phyloP scores from a whole-genome alignment of 1,284 basidiomycete species.

The Marasmius tenuissimus region DNA sequence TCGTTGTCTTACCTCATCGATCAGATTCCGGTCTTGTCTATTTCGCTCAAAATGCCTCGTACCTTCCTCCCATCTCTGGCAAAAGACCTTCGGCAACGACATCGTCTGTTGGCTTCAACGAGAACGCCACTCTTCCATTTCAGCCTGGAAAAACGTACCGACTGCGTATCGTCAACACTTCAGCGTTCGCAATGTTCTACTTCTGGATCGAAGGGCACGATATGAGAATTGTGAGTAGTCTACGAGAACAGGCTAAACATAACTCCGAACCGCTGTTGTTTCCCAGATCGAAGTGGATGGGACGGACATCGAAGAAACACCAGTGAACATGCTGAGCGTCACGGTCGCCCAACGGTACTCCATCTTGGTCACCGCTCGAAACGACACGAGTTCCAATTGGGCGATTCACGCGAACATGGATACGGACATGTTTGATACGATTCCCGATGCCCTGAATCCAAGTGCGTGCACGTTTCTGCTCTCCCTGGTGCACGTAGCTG shows the following conservation, averaged over 20 bases:
- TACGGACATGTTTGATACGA: slow-evolving; percentile 79
- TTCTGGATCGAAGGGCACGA: slow-evolving; percentile 92
- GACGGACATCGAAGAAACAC: slow-evolving; percentile 76
- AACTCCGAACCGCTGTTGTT: slow-evolving; percentile 21
- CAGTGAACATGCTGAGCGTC: slow-evolving; percentile 70
- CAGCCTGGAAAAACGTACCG: slow-evolving; percentile 81
- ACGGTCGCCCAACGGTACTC: slow-evolving; percentile 94
- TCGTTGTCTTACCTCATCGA: neutral
- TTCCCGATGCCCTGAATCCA: slow-evolving; percentile 70
- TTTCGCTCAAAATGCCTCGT: slow-evolving; percentile 73
- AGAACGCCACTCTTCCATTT: slow-evolving; percentile 86
- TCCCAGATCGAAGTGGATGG: slow-evolving; percentile 68
- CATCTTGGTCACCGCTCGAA: slow-evolving; percentile 85
- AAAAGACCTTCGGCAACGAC: slow-evolving; percentile 47
- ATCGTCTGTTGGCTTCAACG: slow-evolving; percentile 74
- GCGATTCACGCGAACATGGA: slow-evolving; percentile 91
- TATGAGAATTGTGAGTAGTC: slow-evolving; percentile 75
- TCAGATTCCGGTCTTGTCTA: slow-evolving; percentile 84
- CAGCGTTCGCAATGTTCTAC: slow-evolving; percentile 73
- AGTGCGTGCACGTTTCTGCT: slow-evolving; percentile 48
- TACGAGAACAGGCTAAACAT: neutral
- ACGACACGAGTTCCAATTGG: slow-evolving; percentile 84
- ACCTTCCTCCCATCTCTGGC: slow-evolving; percentile 62
- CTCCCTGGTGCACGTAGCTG: neutral
- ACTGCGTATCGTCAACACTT: slow-evolving; percentile 77